Percentiles rank a stretch among this genome's conserved stretches.
phyloP scores from a whole-genome alignment of 768 basidiomycete genomes.

The Sarcomyxa edulis region DNA sequence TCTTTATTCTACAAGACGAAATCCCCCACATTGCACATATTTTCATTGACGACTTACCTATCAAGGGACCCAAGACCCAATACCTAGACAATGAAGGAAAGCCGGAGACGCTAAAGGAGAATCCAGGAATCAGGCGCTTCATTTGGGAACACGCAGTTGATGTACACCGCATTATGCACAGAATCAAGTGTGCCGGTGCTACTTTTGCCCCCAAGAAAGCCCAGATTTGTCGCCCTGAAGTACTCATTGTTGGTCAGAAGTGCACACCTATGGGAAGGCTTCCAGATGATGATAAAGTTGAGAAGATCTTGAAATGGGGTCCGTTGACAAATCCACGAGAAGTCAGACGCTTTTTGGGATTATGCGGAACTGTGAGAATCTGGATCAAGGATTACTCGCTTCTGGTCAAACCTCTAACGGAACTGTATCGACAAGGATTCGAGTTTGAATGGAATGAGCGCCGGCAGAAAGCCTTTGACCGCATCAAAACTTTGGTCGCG shows the following conservation, averaged over 20 bases:
- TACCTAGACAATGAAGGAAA: conserved; percentile 17
- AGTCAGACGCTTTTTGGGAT: conserved; percentile 16
- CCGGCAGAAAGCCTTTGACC: conserved; percentile 16
- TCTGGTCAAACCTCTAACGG: conserved; percentile 10
- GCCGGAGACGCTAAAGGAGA: conserved; percentile 11
- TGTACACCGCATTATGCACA: conserved; percentile 23
- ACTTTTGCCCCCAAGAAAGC: conserved; percentile 26
- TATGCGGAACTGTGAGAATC: conserved; percentile 16
- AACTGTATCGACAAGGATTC: conserved; percentile 10
- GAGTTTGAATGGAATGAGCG: conserved; percentile 22
- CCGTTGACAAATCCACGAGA: conserved; percentile 10
- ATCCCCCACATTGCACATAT: conserved; percentile 20
- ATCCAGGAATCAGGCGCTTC: conserved; percentile 20
- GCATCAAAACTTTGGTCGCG: conserved; percentile 9
- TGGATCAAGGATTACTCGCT: conserved; percentile 16
- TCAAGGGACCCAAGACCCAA: conserved; percentile 19
- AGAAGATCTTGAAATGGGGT: conserved; percentile 21
- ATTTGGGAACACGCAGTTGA: conserved; percentile 29
- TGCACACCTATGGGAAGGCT: conserved; percentile 23
- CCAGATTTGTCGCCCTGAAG: conserved; percentile 16
- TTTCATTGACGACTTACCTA: conserved; percentile 25
- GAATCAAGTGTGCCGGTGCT: conserved; percentile 18
- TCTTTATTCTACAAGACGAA: conserved; percentile 22
- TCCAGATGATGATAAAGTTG: conserved; percentile 19
- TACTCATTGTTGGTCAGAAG: conserved; percentile 23